These are phyloP conservation scores for Lolium rigidum DNA, from an alignment of 176 grass and related monocot genomes.

Conservation along the genomic window DNA sequence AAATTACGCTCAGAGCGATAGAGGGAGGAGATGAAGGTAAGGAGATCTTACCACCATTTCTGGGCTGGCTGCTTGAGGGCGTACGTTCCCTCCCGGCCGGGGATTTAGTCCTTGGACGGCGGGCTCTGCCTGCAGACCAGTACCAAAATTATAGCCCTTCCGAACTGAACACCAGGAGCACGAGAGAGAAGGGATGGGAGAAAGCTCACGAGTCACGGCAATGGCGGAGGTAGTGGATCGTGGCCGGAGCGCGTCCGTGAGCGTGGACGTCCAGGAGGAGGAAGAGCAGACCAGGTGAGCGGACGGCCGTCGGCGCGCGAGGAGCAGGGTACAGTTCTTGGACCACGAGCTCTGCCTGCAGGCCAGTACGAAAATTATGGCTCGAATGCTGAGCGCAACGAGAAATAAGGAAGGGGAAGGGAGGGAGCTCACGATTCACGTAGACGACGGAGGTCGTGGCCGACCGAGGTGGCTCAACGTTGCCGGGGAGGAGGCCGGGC, in stretches of 20 bases:
- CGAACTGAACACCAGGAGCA: not conserved
- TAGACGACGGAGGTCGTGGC: too few relatives aligned
- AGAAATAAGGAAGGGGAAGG: too few relatives aligned
- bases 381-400: too few relatives aligned
- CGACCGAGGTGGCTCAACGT: too few relatives aligned
- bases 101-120: not conserved
- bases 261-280: too few relatives aligned
- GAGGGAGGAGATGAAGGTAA: not conserved
- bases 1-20: not conserved
- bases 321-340: too few relatives aligned
- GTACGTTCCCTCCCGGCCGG: not conserved
- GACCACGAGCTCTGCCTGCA: too few relatives aligned
- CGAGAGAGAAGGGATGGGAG: not conserved
- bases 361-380: too few relatives aligned
- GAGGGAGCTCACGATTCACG: too few relatives aligned
- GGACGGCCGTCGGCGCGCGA: too few relatives aligned
- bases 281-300: not conserved
- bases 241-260: not conserved
- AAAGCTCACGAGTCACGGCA: not conserved
- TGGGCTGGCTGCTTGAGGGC: not conserved
- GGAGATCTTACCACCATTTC: not conserved
- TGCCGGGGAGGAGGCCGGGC: not conserved
- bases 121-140: not conserved
- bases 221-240: not conserved
- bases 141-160: not conserved